Evolutionary conservation across 139 green algal species (phyloP).

Genomic region (Chlorella ohadii): DNA sequence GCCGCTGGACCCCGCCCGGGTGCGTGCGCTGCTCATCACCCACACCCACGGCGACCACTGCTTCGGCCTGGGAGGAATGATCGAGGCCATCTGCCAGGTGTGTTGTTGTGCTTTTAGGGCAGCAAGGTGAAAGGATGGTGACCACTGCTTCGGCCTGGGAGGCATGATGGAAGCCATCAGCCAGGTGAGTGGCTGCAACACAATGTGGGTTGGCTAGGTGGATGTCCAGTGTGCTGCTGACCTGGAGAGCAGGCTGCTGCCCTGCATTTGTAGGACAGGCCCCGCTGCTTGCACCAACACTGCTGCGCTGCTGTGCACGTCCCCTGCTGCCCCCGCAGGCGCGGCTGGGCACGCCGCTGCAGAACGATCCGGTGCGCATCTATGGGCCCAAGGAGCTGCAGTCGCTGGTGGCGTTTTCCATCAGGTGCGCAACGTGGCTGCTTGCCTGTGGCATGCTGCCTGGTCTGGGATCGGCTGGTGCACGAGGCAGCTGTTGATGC

Average conservation of each 20-base stretch:
- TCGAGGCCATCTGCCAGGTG: constrained; percentile 43
- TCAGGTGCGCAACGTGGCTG: neutral
- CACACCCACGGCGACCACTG: constrained; percentile 98
- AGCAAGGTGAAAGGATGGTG: too few relatives aligned
- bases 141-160: constrained; percentile 95
- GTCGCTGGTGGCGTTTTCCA: constrained; percentile 35
- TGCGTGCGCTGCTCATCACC: constrained; percentile 87
- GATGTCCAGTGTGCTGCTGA: too few relatives aligned
- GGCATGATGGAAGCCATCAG: constrained; percentile 56
- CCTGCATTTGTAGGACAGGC: too few relatives aligned
- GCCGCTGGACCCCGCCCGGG: constrained; percentile 49
- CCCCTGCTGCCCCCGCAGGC: constrained; percentile 27
- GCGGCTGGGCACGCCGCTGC: constrained; percentile 55
- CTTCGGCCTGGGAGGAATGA: constrained; percentile 86
- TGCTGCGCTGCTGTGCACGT: too few relatives aligned
- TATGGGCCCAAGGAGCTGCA: constrained; percentile 61
- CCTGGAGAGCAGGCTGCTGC: too few relatives aligned
- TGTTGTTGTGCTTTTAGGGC: too few relatives aligned
- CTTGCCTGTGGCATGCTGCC: neutral
- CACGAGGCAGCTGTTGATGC: too few relatives aligned
- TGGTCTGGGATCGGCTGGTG: too few relatives aligned
- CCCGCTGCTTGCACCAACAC: too few relatives aligned
- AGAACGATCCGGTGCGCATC: constrained; percentile 44
- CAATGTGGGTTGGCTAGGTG: too few relatives aligned
- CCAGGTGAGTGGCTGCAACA: too few relatives aligned